These are phyloP conservation scores for Camellia oleifera DNA, from an alignment of 179 eudicot species.

Conservation along the genomic window DNA sequence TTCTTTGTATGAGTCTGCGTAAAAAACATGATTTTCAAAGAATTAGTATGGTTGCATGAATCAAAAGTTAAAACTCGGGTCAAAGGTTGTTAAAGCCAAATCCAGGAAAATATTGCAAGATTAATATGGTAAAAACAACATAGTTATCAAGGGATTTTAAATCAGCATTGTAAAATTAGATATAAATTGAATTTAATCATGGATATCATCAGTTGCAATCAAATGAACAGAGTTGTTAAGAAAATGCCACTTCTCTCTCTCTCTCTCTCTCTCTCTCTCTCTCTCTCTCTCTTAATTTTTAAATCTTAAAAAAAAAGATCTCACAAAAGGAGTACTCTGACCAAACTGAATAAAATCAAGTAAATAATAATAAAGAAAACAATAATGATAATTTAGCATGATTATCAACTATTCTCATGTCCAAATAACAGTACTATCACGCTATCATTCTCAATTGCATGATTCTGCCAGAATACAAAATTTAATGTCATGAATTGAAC, in stretches of 20 bases:
- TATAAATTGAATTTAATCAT: not conserved
- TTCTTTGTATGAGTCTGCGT: conserved; percentile 87
- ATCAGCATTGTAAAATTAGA: not conserved
- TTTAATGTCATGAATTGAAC: conserved; percentile 6
- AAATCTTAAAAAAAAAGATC: not conserved
- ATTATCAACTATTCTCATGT: not conserved
- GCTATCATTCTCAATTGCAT: not conserved
- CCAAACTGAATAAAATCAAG: not conserved
- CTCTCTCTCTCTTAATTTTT: not conserved
- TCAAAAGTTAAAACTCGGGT: not conserved
- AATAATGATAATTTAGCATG: no score
- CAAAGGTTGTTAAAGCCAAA: not conserved
- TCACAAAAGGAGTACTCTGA: not conserved
- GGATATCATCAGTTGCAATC: not conserved
- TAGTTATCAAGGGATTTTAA: conserved; percentile 3
- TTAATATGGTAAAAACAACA: not conserved
- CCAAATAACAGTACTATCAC: not conserved
- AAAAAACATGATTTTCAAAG: conserved; percentile 5
- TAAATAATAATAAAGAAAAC: no score
- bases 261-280: not conserved
- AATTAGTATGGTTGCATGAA: not conserved
- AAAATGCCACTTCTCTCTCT: not conserved
- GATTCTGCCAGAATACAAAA: no score
- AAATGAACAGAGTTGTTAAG: not conserved
- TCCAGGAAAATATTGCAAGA: not conserved